phyloP scores from a whole-genome alignment of 2,329 filamentous ascomycete species.

The Fusarium azukiicola region DNA sequence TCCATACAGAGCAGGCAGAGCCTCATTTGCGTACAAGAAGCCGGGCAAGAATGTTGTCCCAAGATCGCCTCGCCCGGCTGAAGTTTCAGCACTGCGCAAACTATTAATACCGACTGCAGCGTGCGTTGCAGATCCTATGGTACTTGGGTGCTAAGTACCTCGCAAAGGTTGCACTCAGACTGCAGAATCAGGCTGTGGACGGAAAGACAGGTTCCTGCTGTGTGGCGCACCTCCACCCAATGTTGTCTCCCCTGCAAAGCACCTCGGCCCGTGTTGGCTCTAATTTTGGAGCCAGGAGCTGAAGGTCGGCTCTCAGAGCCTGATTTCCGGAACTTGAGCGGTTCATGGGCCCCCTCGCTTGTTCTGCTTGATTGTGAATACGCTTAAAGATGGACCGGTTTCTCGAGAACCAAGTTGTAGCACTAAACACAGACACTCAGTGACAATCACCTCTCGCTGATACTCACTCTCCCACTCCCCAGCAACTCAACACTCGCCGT shows the following conservation, averaged over 20 bases:
- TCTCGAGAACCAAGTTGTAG: too few relatives aligned
- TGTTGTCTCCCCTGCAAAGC: neutral
- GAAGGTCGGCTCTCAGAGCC: neutral
- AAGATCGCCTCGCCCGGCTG: neutral
- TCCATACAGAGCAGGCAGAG: neutral
- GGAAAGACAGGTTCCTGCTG: too few relatives aligned
- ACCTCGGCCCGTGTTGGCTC: neutral
- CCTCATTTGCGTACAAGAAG: too few relatives aligned
- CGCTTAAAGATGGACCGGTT: too few relatives aligned
- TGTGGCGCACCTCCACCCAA: neutral
- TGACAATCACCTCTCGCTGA: too few relatives aligned
- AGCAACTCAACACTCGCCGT: too few relatives aligned
- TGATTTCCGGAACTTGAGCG: neutral
- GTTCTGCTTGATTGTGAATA: neutral
- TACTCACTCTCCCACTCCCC: too few relatives aligned
- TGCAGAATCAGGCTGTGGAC: slow-evolving; percentile 1
- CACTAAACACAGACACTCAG: too few relatives aligned
- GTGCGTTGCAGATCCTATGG: neutral
- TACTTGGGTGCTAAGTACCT: neutral
- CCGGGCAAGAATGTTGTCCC: neutral
- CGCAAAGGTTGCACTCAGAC: too few relatives aligned
- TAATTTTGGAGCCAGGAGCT: neutral
- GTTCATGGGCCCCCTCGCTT: neutral
- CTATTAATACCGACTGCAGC: neutral
- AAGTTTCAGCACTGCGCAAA: neutral